These are phyloP conservation scores for Pseudogymnoascus sp. DNA, from an alignment of 2,329 filamentous ascomycete genomes.

Conservation along the genomic window DNA sequence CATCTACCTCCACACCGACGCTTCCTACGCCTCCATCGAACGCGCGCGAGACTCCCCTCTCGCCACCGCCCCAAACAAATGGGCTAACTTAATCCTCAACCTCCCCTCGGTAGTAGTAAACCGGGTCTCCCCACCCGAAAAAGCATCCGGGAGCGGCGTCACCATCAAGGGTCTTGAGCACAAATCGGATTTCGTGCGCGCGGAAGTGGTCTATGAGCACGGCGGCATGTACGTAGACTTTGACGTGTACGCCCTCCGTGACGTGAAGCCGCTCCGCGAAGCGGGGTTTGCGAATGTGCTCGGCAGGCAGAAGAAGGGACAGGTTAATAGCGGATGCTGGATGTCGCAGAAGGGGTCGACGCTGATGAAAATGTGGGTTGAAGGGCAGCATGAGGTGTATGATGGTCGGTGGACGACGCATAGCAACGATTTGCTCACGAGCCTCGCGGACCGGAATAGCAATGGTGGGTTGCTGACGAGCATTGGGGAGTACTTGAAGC, in stretches of 20 bases:
- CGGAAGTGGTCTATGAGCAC: slow-evolving; percentile 11
- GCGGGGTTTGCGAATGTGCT: slow-evolving; percentile 15
- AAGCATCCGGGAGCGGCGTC: not conserved
- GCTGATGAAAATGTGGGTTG: slow-evolving; percentile 8
- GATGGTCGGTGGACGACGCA: slow-evolving; percentile 27
- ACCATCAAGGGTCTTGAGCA: slow-evolving; percentile 11
- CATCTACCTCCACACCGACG: slow-evolving; percentile 12
- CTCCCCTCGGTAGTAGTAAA: not conserved
- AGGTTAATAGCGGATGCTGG: slow-evolving; percentile 16
- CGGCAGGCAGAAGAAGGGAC: slow-evolving; percentile 6
- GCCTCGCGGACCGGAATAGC: slow-evolving; percentile 18
- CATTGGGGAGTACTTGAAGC: slow-evolving; percentile 11
- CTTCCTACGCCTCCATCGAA: not conserved
- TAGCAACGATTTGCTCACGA: slow-evolving; percentile 24
- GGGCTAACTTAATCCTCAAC: slow-evolving; percentile 3
- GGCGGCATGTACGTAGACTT: slow-evolving; percentile 20
- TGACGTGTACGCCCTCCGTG: slow-evolving; percentile 18
- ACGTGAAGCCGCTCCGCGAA: slow-evolving; percentile 14
- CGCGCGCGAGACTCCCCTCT: not conserved
- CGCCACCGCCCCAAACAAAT: not conserved
- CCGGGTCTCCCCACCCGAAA: not conserved
- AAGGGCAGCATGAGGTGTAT: slow-evolving; percentile 21
- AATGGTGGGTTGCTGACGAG: slow-evolving; percentile 21
- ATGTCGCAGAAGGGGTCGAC: not conserved
- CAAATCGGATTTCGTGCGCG: slow-evolving; percentile 18